Evolutionary conservation across 192 early-diverging fungal genomes (phyloP).

Genomic region (Backusella circina): DNA sequence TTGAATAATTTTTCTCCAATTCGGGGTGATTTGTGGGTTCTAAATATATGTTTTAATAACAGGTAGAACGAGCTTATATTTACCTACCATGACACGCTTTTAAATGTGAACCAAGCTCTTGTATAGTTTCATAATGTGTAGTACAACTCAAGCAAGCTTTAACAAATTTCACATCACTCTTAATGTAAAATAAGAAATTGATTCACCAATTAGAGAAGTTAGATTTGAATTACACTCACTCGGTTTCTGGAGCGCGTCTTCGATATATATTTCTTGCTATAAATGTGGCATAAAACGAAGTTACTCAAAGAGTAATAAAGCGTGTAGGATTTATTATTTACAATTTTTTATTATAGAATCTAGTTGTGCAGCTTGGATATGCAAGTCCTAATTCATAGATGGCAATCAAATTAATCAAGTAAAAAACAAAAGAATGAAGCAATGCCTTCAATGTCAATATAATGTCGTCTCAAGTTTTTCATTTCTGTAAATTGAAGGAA

Average conservation of each 20-base stretch:
- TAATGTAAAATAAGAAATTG: background rate
- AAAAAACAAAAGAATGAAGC: background rate
- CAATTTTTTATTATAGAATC: constrained; percentile 1
- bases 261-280: constrained; percentile 4
- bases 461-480: constrained; percentile 9
- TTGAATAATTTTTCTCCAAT: constrained; percentile 13
- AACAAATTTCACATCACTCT: constrained; percentile 6
- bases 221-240: background rate
- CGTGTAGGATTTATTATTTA: background rate
- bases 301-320: background rate
- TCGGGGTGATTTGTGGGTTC: constrained; percentile 3
- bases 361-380: constrained; percentile 4
- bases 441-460: constrained; percentile 7
- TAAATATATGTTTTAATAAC: background rate
- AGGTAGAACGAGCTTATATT: constrained; percentile 2
- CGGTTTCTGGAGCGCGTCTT: background rate
- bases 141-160: constrained; percentile 7
- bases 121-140: constrained; percentile 2
- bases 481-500: constrained; percentile 8
- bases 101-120: constrained; percentile 14
- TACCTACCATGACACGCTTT: constrained; percentile 2
- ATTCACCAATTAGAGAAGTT: constrained; percentile 1
- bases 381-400: background rate
- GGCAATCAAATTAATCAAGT: constrained; percentile 1
- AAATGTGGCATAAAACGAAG: background rate